Percentiles rank a stretch among this genome's conserved stretches.
Conservation (phyloP, 768 basidiomycete genomes). For the Pleurotus djamor region DNA sequence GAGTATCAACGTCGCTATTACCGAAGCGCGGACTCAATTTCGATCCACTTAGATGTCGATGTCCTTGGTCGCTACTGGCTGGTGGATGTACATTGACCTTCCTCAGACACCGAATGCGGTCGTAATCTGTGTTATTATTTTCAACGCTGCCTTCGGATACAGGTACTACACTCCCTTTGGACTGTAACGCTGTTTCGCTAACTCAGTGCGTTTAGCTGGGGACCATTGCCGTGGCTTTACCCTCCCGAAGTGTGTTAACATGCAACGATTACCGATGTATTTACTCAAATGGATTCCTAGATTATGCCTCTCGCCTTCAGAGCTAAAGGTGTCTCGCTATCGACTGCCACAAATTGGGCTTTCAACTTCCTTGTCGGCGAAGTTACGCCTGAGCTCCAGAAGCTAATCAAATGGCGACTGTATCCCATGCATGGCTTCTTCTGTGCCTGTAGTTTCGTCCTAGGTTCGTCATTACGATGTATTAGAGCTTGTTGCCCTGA, state of each 20-base stretch:
- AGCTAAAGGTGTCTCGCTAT: conserved; percentile 94
- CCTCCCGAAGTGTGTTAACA: conserved; percentile 66
- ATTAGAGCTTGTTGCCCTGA: neutral
- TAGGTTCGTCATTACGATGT: conserved; percentile 44
- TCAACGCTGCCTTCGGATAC: conserved; percentile 93
- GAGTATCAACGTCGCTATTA: no score
- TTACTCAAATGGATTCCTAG: conserved; percentile 27
- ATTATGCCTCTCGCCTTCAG: conserved; percentile 90
- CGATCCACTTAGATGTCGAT: conserved; percentile 69
- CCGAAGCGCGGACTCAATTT: no score
- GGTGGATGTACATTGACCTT: conserved; percentile 92
- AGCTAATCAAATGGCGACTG: conserved; percentile 83
- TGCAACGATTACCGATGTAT: neutral
- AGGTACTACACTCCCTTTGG: conserved; percentile 37
- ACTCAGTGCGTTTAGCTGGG: conserved; percentile 53
- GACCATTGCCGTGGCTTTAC: conserved; percentile 86
- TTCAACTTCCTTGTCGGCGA: conserved; percentile 92
- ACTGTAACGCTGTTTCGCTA: neutral
- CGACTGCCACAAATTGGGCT: conserved; percentile 87
- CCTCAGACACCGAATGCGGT: conserved; percentile 85
- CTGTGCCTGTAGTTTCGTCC: conserved; percentile 81
- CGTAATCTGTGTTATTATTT: conserved; percentile 85
- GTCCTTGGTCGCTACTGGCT: conserved; percentile 78
- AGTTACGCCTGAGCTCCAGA: conserved; percentile 84
- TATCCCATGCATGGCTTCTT: conserved; percentile 98